Evolutionary conservation across 202 grass and related monocot species (phyloP), one percentile per base, ranked within the genome.

Genomic region (Panicum hallii): DNA sequence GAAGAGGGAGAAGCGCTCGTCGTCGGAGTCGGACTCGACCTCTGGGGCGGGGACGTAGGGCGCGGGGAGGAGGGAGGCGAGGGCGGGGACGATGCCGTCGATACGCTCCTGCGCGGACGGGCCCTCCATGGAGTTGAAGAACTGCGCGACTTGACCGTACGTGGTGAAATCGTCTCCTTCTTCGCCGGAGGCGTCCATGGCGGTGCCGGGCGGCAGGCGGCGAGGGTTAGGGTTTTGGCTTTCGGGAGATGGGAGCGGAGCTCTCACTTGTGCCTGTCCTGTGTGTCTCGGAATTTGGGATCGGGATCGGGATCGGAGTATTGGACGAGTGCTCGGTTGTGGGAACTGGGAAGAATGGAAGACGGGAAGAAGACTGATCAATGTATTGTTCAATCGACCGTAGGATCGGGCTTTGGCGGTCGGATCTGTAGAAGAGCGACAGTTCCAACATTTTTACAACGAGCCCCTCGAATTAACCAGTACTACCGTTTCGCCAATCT

Each of bases 41-140:
- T 79, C 47, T 3, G 30, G 62, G 77, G 3, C 63, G 3, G 77
- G 5, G 62, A 70, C 63, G 65, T 45, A 43, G 36, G 79, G 65
- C 65, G 49, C 4, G 36, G 63, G 63, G 4, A 70, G 79, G 50
- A 58, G 9, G 36, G 63, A 32, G 63, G 45, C 2, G 40, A 70
- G 34, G 13, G 20, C 1, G n/a, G 48, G 12, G 20, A 80, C 32
- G 20, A 68, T 42, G 78, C 0, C 4, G 77, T 67, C 77, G 63
- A 80, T 67, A 5, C 62, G 11, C 62, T 67, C 77, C 77, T 79
- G 63, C 77, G 47, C 46, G 11, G 63, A 67, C 77, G 63, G 63
- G 30, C 20, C 77, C 6, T 54, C 46, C 77, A 67, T 0, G 30
- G 19, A 41, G 20, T 54, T 80, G 63, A 80, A 67, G 19, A 2